Base-by-base conservation (phyloP, 2,329 filamentous ascomycete genomes). In the Trichophyton benhamiae region DNA sequence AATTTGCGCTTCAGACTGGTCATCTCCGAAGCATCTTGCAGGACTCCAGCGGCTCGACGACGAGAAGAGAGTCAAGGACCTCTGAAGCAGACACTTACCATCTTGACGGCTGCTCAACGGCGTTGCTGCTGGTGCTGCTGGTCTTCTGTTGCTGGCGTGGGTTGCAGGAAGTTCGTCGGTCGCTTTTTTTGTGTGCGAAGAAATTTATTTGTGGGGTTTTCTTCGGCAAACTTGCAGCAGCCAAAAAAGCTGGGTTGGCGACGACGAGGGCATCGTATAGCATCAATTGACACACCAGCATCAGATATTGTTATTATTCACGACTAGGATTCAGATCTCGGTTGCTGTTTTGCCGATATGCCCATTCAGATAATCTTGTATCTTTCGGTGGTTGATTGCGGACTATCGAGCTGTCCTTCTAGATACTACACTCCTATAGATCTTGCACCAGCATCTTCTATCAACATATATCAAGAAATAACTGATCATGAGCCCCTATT, bases 1-100 rank as follows among this genome's bases (percentile, higher is more conserved):
- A 96, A 96, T 96, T 96, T 86, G 85, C 91, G 91, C 91, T 96
- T 96, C 91, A 96, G 91, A 80, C 70, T 69, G n/a, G 13, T 52
- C 65, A 44, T 42, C 69, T 88, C 89, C 91, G 92, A 96, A 96
- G 91, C 91, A 95, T 90, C 89, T 96, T 96, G 92, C 90, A 84
- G 82, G 81, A 53, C 49, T 53, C 49, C 22, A 53, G 49, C 49
- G 49, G n/a, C n/a, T 30, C 22, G 22, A 52, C 41, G 41, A 33
- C 11, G 30, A 15, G 36, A 22, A 25, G 33, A 15, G 33, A 61
- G 8, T 15, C 25, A 30, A 49, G 42, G 44, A 38, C 41, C 17
- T 44, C 17, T 27, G 63, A 70, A 63, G 66, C 62, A 65, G 36
- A 48, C 60, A 76, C 74, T 76, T 74, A 76, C 74, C 74, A 76